These are phyloP conservation scores for Naegleria fowleri DNA, from an alignment of 208 protist genomes.

Conservation along the genomic window DNA sequence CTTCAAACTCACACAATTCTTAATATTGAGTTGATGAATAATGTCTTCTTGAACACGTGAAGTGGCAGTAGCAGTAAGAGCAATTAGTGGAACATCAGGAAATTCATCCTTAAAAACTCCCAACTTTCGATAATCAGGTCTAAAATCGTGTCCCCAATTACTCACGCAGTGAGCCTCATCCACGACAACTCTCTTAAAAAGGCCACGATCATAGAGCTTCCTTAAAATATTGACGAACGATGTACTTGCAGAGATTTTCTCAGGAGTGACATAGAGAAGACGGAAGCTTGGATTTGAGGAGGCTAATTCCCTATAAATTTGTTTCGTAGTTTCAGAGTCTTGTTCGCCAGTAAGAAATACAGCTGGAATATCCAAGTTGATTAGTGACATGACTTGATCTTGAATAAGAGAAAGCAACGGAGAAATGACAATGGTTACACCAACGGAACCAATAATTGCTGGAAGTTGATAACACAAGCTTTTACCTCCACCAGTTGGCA, in stretches of 20 bases:
- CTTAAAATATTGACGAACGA: slow-evolving; percentile 38
- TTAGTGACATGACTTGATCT: slow-evolving; percentile 60
- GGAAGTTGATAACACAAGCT: slow-evolving; percentile 72
- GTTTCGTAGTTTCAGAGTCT: background rate
- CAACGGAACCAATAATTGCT: slow-evolving; percentile 38
- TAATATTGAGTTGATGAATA: slow-evolving; percentile 38
- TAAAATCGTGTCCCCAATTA: slow-evolving; percentile 80
- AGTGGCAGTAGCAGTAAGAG: slow-evolving; percentile 73
- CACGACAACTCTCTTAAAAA: slow-evolving; percentile 59
- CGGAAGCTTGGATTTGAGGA: slow-evolving; percentile 32
- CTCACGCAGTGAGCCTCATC: slow-evolving; percentile 82
- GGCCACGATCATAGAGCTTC: slow-evolving; percentile 28
- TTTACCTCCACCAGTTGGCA: slow-evolving; percentile 73
- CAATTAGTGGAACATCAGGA: slow-evolving; percentile 41
- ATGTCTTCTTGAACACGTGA: slow-evolving; percentile 51
- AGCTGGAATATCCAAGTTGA: background rate
- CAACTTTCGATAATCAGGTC: slow-evolving; percentile 56
- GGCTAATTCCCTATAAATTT: slow-evolving; percentile 32
- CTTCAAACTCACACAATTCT: slow-evolving; percentile 39
- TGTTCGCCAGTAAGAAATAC: slow-evolving; percentile 26
- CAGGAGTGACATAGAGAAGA: slow-evolving; percentile 67
- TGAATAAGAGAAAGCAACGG: slow-evolving; percentile 76
- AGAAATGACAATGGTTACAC: slow-evolving; percentile 63
- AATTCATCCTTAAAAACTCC: slow-evolving; percentile 33
- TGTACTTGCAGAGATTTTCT: slow-evolving; percentile 51